Base-by-base conservation (phyloP, 805 yeast species). In the Candida andamanensis region DNA sequence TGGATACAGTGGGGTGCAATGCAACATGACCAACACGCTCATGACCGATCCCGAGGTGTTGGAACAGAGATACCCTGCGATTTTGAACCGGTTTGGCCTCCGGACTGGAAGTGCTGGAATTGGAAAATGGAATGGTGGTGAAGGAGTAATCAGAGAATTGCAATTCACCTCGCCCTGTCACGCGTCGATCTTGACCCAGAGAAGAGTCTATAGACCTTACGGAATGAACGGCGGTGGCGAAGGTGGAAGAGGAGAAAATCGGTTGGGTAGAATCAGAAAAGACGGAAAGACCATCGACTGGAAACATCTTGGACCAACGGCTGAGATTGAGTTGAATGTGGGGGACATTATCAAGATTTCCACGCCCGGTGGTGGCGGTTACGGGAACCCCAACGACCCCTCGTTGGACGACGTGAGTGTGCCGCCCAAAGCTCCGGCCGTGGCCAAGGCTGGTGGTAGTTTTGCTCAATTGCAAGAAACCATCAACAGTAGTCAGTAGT, bases 321-420 rank as follows among this genome's bases (percentile, higher is more conserved):
- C 92, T 14, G 82, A 80, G 54, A 41, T 82, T 2, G 48, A 61
- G 8, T 67, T 76, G 33, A 44, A 58, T 11, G 53, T 68, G 4
- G 92, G 92, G 3, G 95, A 85, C 45, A 63, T 83, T 30, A 52
- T 85, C 22, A 54, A 78, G 6, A 75, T 85, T 22, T 54, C 63
- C 45, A 84, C 95, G 0, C 95, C 95, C 2, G 95, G 95, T 26
- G 95, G 92, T 19, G 95, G 92, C 26, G 95, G 87, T 0, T 84
- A 67, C 54, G 94, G 94, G 6, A 29, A 17, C n/a, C 32, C 38
- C 5, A 32, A 30, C 16, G 22, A 19, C 8, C 10, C 8, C 8
- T 19, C 8, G 8, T 10, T 32, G 9, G 34, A 32, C 17, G 30
- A 30, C 10, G 23, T 26, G 11, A 24, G 29, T 35, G 29, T 14